These are phyloP conservation scores for Leptographium wingfieldii DNA, from an alignment of 2,329 filamentous ascomycete species.

Conservation along the genomic window DNA sequence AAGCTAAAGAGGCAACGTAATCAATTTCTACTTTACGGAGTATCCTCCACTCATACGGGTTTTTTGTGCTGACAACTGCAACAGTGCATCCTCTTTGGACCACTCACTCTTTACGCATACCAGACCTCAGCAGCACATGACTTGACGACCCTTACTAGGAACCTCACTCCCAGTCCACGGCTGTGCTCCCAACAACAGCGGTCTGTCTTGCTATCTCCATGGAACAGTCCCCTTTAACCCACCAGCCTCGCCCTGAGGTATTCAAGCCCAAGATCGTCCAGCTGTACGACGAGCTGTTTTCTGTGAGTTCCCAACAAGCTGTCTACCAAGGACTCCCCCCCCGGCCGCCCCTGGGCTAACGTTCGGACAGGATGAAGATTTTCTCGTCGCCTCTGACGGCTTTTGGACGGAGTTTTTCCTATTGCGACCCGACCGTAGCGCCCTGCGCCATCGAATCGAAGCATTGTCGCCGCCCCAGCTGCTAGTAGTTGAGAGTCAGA, in stretches of 20 bases:
- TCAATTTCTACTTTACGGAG: neutral
- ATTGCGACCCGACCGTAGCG: conserved; percentile 61
- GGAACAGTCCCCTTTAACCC: conserved; percentile 73
- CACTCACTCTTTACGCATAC: neutral
- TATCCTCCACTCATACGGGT: neutral
- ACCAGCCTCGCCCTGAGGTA: conserved; percentile 76
- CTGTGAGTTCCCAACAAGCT: neutral
- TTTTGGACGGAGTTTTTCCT: conserved; percentile 98
- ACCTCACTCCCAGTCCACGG: neutral
- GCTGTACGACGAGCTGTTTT: conserved; percentile 75
- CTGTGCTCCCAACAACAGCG: neutral
- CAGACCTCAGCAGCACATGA: neutral
- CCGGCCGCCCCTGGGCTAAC: neutral
- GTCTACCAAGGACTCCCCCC: neutral
- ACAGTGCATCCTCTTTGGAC: neutral
- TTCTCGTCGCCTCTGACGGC: conserved; percentile 61
- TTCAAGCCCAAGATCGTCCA: conserved; percentile 92
- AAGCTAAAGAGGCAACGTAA: neutral
- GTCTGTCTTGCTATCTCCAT: conserved; percentile 1
- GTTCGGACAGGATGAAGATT: conserved; percentile 29
- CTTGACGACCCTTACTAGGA: neutral
- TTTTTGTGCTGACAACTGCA: neutral
- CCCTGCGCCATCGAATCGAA: conserved; percentile 56
- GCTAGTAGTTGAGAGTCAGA: conserved; percentile 63
- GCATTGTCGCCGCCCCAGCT: conserved; percentile 62